Conservation (phyloP, 331 rosid species). For the Spiraea crenata region DNA sequence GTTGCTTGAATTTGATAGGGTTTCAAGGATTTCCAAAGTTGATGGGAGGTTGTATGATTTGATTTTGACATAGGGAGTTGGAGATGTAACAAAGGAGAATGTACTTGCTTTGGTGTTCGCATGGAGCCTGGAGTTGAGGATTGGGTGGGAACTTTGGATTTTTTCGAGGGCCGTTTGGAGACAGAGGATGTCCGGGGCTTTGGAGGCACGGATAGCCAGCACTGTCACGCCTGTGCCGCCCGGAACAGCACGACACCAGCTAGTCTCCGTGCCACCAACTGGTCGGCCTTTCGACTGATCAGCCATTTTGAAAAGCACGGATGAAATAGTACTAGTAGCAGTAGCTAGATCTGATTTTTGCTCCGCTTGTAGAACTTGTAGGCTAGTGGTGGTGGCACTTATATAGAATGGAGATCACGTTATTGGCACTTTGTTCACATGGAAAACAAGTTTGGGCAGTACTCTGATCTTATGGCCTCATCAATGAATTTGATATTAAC, state of each 20-base stretch:
- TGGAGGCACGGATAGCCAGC: constrained; percentile 35
- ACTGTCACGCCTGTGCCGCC: constrained; percentile 63
- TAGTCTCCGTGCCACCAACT: constrained; percentile 45
- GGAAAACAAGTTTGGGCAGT: too few species aligned
- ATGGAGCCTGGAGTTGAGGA: constrained; percentile 51
- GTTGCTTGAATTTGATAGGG: not conserved
- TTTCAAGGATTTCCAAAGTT: constrained; percentile 23
- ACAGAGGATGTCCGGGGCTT: constrained; percentile 18
- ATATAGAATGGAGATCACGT: too few species aligned
- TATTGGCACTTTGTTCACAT: too few species aligned
- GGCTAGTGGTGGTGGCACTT: too few species aligned
- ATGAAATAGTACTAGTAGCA: not conserved
- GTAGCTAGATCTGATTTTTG: too few species aligned
- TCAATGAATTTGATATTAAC: too few species aligned
- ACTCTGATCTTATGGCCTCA: too few species aligned
- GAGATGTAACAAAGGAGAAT: constrained; percentile 34
- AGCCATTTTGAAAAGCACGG: not conserved
- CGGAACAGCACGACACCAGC: constrained; percentile 52
- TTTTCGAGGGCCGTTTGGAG: constrained; percentile 40
- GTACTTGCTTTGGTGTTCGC: constrained; percentile 14
- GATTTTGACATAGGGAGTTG: constrained; percentile 32
- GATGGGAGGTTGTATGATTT: constrained; percentile 8
- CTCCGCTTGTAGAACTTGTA: too few species aligned
- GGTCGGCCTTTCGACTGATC: constrained; percentile 29
- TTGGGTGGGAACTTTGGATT: constrained; percentile 48